These are phyloP conservation scores for Oehlia diaphana DNA, from an alignment of 192 early-diverging fungal genomes.

Conservation along the genomic window DNA sequence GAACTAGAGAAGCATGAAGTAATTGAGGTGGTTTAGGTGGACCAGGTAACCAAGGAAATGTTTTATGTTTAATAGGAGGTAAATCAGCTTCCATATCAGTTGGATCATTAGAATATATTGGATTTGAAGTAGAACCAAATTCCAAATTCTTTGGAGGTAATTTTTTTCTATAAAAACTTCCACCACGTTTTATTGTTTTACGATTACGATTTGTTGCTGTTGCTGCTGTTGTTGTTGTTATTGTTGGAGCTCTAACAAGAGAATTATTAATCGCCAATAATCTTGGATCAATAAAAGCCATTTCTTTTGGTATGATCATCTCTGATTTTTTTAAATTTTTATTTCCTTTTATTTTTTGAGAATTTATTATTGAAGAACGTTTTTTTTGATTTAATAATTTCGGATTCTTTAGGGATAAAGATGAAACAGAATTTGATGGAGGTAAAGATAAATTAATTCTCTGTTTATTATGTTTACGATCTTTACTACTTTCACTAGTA, in stretches of 20 bases:
- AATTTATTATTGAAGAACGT: neutral
- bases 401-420: neutral
- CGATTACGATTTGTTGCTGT: neutral
- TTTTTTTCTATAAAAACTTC: neutral
- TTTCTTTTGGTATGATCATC: neutral
- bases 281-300: slow-evolving; percentile 7
- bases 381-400: neutral
- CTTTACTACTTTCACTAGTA: no score
- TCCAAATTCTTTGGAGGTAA: slow-evolving; percentile 6
- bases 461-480: neutral
- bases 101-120: slow-evolving; percentile 23
- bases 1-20: slow-evolving; percentile 24
- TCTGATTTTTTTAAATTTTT: slow-evolving; percentile 13
- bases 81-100: slow-evolving; percentile 30
- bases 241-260: neutral
- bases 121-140: slow-evolving; percentile 25
- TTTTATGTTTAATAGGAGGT: neutral
- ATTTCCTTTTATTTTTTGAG: neutral
- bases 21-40: slow-evolving; percentile 24
- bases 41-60: slow-evolving; percentile 20
- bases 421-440: neutral
- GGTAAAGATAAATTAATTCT: neutral
- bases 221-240: no score
- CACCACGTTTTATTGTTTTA: no score
- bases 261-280: neutral